Conservation (phyloP, 441 rosid genomes). For the Syzygium syzygioides region DNA sequence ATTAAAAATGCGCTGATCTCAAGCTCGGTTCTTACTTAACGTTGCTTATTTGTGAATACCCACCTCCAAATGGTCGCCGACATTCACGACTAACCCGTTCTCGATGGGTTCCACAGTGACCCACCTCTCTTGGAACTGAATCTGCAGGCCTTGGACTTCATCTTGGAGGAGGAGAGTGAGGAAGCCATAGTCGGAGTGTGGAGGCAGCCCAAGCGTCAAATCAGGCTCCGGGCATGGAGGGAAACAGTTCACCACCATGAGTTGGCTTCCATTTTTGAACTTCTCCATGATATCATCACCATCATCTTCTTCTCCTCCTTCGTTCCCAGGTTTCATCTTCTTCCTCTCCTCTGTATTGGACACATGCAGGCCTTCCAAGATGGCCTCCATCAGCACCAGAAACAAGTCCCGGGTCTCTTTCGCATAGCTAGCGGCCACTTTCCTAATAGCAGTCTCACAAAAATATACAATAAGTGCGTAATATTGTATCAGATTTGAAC, state of each 20-base stretch:
- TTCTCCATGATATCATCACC: conserved; percentile 23
- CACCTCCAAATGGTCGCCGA: conserved; percentile 95
- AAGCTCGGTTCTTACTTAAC: neutral
- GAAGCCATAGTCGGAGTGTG: conserved; percentile 88
- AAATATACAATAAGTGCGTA: neutral
- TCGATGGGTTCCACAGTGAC: conserved; percentile 67
- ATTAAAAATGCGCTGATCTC: neutral
- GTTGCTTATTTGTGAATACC: neutral
- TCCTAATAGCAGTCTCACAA: conserved; percentile 11
- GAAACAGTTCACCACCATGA: conserved; percentile 62
- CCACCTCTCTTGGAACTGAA: conserved; percentile 49
- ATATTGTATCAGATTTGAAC: neutral
- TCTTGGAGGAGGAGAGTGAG: conserved; percentile 87
- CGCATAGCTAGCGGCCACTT: conserved; percentile 52
- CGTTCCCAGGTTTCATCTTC: neutral
- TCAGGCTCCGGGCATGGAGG: conserved; percentile 90
- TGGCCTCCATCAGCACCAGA: conserved; percentile 49
- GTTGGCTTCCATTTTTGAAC: conserved; percentile 62
- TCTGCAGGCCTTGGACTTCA: conserved; percentile 68
- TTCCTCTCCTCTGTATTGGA: neutral
- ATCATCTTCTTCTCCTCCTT: neutral
- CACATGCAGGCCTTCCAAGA: conserved; percentile 49
- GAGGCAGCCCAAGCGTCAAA: conserved; percentile 82
- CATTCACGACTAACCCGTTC: conserved; percentile 66
- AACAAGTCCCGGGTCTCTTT: conserved; percentile 50